Evolutionary conservation across 257 asterid genomes (phyloP).

Genomic region (Fraxinus excelsior): DNA sequence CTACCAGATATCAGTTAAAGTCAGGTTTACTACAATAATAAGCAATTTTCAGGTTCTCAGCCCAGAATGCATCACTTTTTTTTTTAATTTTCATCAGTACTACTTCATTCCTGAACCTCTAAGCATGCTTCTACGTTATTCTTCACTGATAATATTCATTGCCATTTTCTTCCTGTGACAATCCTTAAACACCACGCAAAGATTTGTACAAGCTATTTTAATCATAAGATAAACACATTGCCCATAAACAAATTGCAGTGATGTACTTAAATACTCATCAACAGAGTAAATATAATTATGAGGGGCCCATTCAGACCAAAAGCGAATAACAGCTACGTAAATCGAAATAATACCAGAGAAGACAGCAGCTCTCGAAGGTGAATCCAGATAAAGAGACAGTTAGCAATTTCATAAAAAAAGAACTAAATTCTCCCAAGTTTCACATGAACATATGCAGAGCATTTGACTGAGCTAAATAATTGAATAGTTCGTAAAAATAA

Average conservation of each 20-base stretch:
- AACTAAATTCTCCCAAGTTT: constrained; percentile 2
- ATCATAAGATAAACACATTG: neutral
- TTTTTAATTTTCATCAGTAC: neutral
- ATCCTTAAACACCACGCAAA: neutral
- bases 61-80: neutral
- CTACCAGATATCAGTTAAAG: neutral
- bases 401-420: constrained; percentile 4
- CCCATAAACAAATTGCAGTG: neutral
- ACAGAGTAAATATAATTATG: neutral
- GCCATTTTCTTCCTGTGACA: neutral
- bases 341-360: neutral
- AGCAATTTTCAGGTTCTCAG: neutral
- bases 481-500: neutral
- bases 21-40: constrained; percentile 13
- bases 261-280: neutral
- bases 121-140: constrained; percentile 15
- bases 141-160: neutral
- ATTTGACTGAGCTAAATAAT: neutral
- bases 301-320: neutral
- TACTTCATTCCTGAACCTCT: constrained; percentile 10
- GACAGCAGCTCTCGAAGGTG: constrained; percentile 12
- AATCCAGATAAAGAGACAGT: neutral
- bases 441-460: neutral
- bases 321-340: neutral
- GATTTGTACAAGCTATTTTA: constrained; percentile 3